Conservation (phyloP, 306 rosid genomes). For the Lagenaria siceraria region DNA sequence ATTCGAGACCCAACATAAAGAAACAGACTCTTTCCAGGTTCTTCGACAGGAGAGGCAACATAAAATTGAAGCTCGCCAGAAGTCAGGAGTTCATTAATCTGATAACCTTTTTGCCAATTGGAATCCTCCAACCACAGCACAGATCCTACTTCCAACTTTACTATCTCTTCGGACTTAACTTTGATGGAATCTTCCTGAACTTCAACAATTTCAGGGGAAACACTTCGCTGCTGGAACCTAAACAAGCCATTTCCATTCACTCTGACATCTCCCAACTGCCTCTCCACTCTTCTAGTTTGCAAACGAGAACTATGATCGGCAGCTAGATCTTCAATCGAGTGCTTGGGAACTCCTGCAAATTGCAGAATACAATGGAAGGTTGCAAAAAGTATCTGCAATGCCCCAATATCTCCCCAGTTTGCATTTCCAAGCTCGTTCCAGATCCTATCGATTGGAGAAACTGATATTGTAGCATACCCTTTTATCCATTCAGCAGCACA, state of each 20-base stretch:
- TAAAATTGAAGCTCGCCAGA: constrained; percentile 47
- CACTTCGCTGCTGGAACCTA: constrained; percentile 54
- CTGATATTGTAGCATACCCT: constrained; percentile 60
- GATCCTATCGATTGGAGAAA: constrained; percentile 79
- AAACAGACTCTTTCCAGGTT: constrained; percentile 57
- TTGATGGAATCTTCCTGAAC: constrained; percentile 59
- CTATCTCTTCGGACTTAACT: constrained; percentile 49
- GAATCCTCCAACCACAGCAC: constrained; percentile 87
- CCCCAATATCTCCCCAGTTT: constrained; percentile 90
- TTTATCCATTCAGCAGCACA: constrained; percentile 94
- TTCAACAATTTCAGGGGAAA: constrained; percentile 91
- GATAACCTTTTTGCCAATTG: constrained; percentile 70
- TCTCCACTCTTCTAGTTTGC: constrained; percentile 77
- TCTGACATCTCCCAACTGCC: constrained; percentile 58
- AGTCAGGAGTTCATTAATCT: constrained; percentile 49
- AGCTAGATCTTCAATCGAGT: constrained; percentile 87
- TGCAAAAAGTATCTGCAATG: constrained; percentile 79
- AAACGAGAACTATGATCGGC: constrained; percentile 95
- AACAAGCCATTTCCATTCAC: constrained; percentile 65
- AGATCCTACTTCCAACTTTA: constrained; percentile 77
- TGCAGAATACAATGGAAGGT: constrained; percentile 75
- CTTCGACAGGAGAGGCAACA: constrained; percentile 70
- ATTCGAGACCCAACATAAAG: constrained; percentile 82
- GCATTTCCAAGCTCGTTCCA: constrained; percentile 99
- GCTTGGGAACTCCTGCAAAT: constrained; percentile 77